phyloP scores from a whole-genome alignment of 1,139 yeast genomes.

The Geotrichum histeridarum region DNA sequence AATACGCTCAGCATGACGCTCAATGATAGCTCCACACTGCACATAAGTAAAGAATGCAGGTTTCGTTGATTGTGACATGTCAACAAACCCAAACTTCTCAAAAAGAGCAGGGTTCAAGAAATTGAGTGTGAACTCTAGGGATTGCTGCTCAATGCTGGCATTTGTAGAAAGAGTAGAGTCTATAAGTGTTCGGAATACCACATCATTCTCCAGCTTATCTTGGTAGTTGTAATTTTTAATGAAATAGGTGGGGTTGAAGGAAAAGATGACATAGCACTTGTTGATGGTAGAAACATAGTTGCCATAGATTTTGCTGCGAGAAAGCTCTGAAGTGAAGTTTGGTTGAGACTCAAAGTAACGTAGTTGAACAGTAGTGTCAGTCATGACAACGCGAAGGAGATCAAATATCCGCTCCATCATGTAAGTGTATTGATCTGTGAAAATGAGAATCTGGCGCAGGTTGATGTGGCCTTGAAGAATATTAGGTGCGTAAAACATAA shows the following conservation, averaged over 20 bases:
- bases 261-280: slow-evolving; percentile 22
- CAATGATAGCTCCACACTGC: slow-evolving; percentile 15
- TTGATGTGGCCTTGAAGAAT: slow-evolving; percentile 21
- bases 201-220: slow-evolving; percentile 12
- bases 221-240: slow-evolving; percentile 24
- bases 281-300: slow-evolving; percentile 14
- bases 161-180: slow-evolving; percentile 14
- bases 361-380: slow-evolving; percentile 19
- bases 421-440: slow-evolving; percentile 10
- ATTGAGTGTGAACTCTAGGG: slow-evolving; percentile 9
- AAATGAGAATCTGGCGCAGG: slow-evolving; percentile 16
- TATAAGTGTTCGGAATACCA: slow-evolving; percentile 9
- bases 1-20: slow-evolving; percentile 17
- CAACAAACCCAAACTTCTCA: slow-evolving; percentile 4
- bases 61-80: slow-evolving; percentile 1
- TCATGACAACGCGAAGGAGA: slow-evolving; percentile 1
- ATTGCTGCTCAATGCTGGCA: slow-evolving; percentile 8
- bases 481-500: slow-evolving; percentile 18
- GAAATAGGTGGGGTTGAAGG: slow-evolving; percentile 25
- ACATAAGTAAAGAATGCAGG: slow-evolving; percentile 2
- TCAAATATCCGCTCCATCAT: slow-evolving; percentile 7
- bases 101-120: background rate
- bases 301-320: slow-evolving; percentile 12
- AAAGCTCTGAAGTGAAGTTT: slow-evolving; percentile 16
- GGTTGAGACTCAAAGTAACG: slow-evolving; percentile 19